These are phyloP conservation scores for Malassezia dermatis DNA, from an alignment of 1,284 basidiomycete genomes.

Conservation along the genomic window DNA sequence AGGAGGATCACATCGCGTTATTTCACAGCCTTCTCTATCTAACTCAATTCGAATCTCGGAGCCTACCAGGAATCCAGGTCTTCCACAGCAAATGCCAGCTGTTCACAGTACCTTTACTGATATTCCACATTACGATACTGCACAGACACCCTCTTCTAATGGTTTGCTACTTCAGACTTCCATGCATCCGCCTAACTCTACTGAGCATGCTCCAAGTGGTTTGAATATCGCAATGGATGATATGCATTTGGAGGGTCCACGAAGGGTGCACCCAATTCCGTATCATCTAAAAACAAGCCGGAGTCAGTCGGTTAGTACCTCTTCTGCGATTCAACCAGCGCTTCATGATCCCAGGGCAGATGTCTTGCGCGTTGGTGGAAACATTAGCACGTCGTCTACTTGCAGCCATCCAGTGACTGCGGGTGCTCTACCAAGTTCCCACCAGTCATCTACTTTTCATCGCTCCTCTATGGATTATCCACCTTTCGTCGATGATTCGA, in stretches of 20 bases:
- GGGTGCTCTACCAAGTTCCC: background rate
- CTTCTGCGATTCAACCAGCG: background rate
- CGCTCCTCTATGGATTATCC: background rate
- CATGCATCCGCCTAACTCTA: background rate
- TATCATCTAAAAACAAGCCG: background rate
- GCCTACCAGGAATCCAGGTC: conserved; percentile 41
- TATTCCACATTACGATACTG: background rate
- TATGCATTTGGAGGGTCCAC: background rate
- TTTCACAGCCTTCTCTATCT: background rate
- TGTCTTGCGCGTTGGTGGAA: background rate
- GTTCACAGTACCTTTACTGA: background rate
- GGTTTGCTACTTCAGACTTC: background rate
- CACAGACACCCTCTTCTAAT: background rate
- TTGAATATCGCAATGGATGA: background rate
- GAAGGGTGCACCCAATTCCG: background rate
- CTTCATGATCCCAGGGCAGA: background rate
- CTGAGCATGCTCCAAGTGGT: background rate
- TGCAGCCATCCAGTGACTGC: background rate
- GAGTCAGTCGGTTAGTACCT: background rate
- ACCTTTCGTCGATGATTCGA: background rate
- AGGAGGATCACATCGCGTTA: background rate
- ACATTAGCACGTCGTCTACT: background rate
- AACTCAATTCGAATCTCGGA: background rate
- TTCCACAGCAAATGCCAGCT: background rate
- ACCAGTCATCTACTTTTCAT: background rate